A percentile compares a stretch with the other conserved stretches of the same genome.
Conservation (phyloP, 257 asterid species). For the Solanum sitiens region DNA sequence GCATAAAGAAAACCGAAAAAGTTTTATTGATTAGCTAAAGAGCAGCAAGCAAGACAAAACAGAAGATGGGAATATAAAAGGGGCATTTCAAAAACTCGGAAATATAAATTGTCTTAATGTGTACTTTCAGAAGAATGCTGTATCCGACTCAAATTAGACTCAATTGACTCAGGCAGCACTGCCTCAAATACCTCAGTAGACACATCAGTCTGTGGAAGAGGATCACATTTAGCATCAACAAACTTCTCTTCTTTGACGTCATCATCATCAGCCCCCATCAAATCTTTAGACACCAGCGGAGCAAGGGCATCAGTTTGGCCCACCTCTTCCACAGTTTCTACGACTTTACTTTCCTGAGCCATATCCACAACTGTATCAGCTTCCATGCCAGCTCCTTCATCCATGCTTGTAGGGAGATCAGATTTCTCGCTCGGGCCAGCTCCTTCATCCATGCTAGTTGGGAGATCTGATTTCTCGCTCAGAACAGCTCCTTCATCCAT, state of each 20-base stretch:
- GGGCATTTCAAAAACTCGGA: conserved; percentile 44
- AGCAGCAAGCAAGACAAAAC: conserved; percentile 34
- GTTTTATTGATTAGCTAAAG: conserved; percentile 44
- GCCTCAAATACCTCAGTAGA: conserved; percentile 63
- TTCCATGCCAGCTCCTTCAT: conserved; percentile 7
- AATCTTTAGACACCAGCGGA: conserved; percentile 14
- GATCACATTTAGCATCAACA: conserved; percentile 45
- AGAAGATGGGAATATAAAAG: conserved; percentile 18
- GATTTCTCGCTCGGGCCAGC: conserved; percentile 4
- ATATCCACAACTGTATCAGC: conserved; percentile 7
- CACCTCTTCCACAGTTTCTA: conserved; percentile 13
- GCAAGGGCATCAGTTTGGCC: conserved; percentile 18
- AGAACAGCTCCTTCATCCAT: neutral
- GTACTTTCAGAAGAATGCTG: conserved; percentile 99
- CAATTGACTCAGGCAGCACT: conserved; percentile 50
- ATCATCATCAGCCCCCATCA: neutral
- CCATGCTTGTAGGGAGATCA: conserved; percentile 12
- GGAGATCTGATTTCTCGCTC: neutral
- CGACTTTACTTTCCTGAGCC: conserved; percentile 7
- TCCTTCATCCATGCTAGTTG: neutral
- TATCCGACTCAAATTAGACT: conserved; percentile 91
- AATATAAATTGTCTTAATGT: conserved; percentile 87
- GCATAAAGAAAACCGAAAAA: conserved; percentile 1
- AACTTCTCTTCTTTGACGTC: conserved; percentile 15
- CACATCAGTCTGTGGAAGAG: conserved; percentile 42